Evolutionary conservation across 306 rosid species (phyloP).

Genomic region (Ceratonia siliqua): DNA sequence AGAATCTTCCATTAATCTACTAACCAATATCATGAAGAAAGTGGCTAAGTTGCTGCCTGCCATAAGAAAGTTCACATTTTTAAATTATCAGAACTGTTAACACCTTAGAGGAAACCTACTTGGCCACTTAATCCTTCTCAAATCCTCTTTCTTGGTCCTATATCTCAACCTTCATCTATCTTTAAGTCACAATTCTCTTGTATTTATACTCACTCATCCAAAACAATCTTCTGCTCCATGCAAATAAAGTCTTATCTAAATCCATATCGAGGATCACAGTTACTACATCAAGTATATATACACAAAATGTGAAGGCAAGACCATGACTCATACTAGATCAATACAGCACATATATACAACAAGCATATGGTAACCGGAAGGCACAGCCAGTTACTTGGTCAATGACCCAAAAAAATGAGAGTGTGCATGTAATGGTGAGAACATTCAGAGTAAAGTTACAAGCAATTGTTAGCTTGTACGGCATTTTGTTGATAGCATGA

Average conservation of each 20-base stretch:
- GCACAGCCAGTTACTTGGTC: background rate
- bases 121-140: background rate
- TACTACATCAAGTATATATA: background rate
- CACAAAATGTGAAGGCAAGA: background rate
- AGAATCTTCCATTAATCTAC: background rate
- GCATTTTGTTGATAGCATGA: background rate
- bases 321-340: background rate
- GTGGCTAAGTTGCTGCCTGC: background rate
- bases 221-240: no score
- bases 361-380: background rate
- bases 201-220: no score
- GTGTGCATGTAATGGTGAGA: background rate
- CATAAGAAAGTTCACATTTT: background rate
- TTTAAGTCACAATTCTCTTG: no score
- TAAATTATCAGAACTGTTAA: background rate
- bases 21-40: background rate
- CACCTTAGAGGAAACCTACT: constrained; percentile 5
- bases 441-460: background rate
- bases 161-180: background rate
- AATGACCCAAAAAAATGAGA: background rate
- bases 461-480: background rate
- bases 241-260: background rate
- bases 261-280: background rate
- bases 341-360: background rate
- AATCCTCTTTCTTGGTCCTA: background rate